These are phyloP conservation scores for Agaricales sp. DNA, from an alignment of 1,284 basidiomycete genomes.

Conservation along the genomic window DNA sequence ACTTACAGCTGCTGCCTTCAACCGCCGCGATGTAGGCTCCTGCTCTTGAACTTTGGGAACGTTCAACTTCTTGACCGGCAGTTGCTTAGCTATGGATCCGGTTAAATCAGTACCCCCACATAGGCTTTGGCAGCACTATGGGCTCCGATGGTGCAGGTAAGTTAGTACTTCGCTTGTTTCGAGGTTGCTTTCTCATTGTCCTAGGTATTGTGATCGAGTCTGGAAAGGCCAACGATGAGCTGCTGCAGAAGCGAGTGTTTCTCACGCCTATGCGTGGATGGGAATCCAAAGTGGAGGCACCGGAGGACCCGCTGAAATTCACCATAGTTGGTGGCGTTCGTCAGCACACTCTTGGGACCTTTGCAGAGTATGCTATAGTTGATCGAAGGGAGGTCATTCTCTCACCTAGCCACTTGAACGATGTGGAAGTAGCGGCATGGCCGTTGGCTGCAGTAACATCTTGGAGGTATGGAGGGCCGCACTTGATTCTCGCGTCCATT, in stretches of 20 bases:
- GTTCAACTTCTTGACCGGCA: constrained; percentile 4
- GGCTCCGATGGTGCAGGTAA: constrained; percentile 71
- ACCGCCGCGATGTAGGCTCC: constrained; percentile 62
- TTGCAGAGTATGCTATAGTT: constrained; percentile 69
- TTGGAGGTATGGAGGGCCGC: constrained; percentile 47
- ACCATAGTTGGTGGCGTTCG: constrained; percentile 49
- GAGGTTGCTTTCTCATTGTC: too few relatives aligned
- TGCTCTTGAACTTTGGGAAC: neutral
- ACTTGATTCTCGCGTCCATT: neutral
- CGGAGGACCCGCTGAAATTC: constrained; percentile 42
- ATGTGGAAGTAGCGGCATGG: constrained; percentile 66
- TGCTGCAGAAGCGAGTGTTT: constrained; percentile 64
- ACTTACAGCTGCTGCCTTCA: constrained; percentile 65
- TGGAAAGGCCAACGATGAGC: constrained; percentile 36
- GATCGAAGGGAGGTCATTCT: constrained; percentile 58
- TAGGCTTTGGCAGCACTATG: constrained; percentile 47
- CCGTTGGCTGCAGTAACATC: constrained; percentile 75
- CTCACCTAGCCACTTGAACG: constrained; percentile 60
- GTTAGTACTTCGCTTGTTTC: too few relatives aligned
- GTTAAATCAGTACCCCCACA: constrained; percentile 59
- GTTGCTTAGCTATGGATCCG: constrained; percentile 70
- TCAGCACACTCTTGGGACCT: constrained; percentile 54
- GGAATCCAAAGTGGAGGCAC: constrained; percentile 49
- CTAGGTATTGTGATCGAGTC: constrained; percentile 56
- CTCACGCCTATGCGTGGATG: constrained; percentile 70